Percentiles rank a stretch among this genome's conserved stretches.
Conservation (phyloP, 768 basidiomycete species). For the Roridomyces roridus region DNA sequence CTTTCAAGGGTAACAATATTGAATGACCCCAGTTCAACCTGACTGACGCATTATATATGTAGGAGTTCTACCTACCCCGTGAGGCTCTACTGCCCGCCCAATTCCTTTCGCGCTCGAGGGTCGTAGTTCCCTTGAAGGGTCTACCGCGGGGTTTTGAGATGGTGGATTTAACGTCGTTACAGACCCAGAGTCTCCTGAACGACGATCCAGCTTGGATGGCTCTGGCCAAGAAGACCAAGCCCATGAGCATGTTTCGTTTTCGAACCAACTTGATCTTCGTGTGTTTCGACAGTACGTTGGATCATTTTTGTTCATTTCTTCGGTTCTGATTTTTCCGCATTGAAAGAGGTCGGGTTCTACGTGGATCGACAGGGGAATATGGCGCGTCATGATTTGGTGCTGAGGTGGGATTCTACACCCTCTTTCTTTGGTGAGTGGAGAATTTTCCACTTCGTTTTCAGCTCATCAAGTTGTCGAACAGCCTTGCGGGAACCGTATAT, state of each 20-base stretch:
- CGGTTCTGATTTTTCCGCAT: background rate
- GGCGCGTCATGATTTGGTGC: slow-evolving; percentile 68
- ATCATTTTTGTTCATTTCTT: background rate
- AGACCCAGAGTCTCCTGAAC: slow-evolving; percentile 79
- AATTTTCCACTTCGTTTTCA: background rate
- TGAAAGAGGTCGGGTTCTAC: slow-evolving; percentile 86
- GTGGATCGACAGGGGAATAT: slow-evolving; percentile 79
- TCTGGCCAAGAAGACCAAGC: slow-evolving; percentile 48
- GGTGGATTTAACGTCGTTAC: slow-evolving; percentile 69
- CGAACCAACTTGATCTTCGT: slow-evolving; percentile 77
- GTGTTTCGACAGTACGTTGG: slow-evolving; percentile 74
- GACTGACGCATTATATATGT: slow-evolving; percentile 55
- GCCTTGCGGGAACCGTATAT: slow-evolving; percentile 82
- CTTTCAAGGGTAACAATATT: background rate
- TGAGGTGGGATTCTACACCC: slow-evolving; percentile 77
- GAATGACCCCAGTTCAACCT: slow-evolving; percentile 27
- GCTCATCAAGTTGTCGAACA: slow-evolving; percentile 30
- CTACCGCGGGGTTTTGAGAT: slow-evolving; percentile 23
- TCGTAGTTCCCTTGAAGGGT: slow-evolving; percentile 25
- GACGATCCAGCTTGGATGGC: slow-evolving; percentile 65
- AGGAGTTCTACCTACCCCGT: slow-evolving; percentile 88
- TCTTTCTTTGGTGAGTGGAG: slow-evolving; percentile 75
- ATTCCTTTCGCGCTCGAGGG: slow-evolving; percentile 59
- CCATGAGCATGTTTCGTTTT: slow-evolving; percentile 81
- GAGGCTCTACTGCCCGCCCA: slow-evolving; percentile 77